Evolutionary conservation across 805 yeast genomes (phyloP).

Genomic region (Cyberlindnera americana): DNA sequence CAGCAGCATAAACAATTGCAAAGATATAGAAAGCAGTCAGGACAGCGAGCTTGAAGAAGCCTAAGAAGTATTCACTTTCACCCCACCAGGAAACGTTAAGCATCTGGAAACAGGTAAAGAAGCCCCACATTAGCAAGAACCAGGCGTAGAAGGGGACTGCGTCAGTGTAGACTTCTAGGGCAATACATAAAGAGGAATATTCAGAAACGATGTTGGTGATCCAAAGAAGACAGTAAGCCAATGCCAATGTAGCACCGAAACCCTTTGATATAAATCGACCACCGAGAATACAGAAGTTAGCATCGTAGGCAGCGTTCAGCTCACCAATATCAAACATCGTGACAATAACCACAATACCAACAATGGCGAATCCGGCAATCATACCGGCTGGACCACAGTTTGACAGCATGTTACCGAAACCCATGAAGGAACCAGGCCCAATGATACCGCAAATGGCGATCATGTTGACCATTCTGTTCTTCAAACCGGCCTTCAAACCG

Average conservation of each 20-base stretch:
- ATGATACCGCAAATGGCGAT: conserved; percentile 56
- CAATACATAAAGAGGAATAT: conserved; percentile 50
- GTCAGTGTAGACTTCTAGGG: conserved; percentile 47
- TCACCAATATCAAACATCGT: conserved; percentile 59
- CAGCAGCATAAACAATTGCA: conserved; percentile 43
- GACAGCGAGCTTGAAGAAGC: conserved; percentile 45
- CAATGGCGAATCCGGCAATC: conserved; percentile 47
- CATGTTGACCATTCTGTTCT: conserved; percentile 47
- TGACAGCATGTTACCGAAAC: conserved; percentile 47
- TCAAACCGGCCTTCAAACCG: conserved; percentile 43
- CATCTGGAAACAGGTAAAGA: conserved; percentile 47
- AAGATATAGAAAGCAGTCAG: conserved; percentile 48
- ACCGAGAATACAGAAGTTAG: conserved; percentile 51
- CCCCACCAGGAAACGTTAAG: conserved; percentile 54
- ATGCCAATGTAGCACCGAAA: conserved; percentile 53
- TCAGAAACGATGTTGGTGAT: conserved; percentile 52
- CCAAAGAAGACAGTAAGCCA: conserved; percentile 55
- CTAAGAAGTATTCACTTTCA: conserved; percentile 53
- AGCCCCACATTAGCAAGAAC: conserved; percentile 48
- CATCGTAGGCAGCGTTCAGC: conserved; percentile 49
- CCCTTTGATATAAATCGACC: conserved; percentile 50
- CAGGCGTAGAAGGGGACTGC: conserved; percentile 54
- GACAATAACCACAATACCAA: conserved; percentile 49
- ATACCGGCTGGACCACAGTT: conserved; percentile 54
- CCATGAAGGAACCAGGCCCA: conserved; percentile 57